Base-by-base conservation (phyloP, 2,329 filamentous ascomycete genomes). In the Byssoonygena ceratinophila region DNA sequence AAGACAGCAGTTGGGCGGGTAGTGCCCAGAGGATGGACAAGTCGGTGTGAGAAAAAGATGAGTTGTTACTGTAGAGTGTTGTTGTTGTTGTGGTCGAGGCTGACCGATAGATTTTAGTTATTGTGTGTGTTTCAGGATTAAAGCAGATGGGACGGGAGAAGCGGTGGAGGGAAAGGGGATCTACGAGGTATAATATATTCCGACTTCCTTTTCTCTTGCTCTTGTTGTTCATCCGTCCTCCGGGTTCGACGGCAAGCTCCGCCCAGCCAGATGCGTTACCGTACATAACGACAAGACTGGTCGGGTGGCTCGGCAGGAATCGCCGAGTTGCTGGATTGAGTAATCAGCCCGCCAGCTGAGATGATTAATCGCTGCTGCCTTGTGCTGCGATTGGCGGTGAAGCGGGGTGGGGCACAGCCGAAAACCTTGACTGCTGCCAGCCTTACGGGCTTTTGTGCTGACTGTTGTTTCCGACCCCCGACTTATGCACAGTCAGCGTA, bases 271-370 rank as follows among this genome's bases (percentile, higher is more conserved):
- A 31, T 23, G 25, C 39, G 5, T 4, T 43, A 7, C 11, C 25
- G 18, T 41, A 18, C 25, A 44, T 29, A 27, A n/a, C n/a, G n/a
- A n/a, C n/a, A n/a, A n/a, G n/a, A n/a, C n/a, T n/a, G n/a, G n/a
- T n/a, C 40, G 43, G 49, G 40, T 45, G 49, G 49, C 49, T 52
- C 49, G 49, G 49, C 40, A 45, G 14, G 5, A 36, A 37, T 45
- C 49, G 40, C 49, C 34, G 49, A 51, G 39, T 46, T 45, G 31
- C 40, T 46, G 27, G 4, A 41, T 41, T 40, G 47, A 43, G 47
- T 23, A 49, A 40, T 50, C 47, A 22, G 36, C 37, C 46, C 36
- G 25, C 14, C 34, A 22, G 11, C 46, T 48, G 46, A 22, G 40
- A 27, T 25, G 39, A 16, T 12, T 5, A 18, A 5, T 14, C 9